These are phyloP conservation scores for Penicillium sp. DNA, from an alignment of 2,329 filamentous ascomycete species.

Conservation along the genomic window DNA sequence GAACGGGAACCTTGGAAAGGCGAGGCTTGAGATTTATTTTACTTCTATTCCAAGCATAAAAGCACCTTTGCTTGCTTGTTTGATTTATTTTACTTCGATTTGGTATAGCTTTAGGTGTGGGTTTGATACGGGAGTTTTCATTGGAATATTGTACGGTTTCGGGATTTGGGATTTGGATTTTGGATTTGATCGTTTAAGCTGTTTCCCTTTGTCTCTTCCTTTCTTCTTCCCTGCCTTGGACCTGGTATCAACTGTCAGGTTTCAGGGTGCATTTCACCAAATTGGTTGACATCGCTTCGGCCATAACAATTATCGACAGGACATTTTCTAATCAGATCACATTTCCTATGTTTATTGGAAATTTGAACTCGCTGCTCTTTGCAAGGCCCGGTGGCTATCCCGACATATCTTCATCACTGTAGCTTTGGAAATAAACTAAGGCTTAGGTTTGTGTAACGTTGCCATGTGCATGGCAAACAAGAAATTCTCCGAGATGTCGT, in stretches of 20 bases:
- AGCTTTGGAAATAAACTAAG: neutral
- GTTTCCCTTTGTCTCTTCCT: neutral
- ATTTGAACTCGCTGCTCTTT: neutral
- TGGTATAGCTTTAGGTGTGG: neutral
- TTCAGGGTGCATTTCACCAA: constrained; percentile 2
- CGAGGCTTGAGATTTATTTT: neutral
- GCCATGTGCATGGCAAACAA: neutral
- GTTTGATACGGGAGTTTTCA: constrained; percentile 9
- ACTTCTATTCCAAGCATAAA: constrained; percentile 1
- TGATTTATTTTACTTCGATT: neutral
- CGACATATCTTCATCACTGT: neutral
- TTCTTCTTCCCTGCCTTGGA: neutral
- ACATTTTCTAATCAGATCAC: neutral
- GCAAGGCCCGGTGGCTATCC: neutral
- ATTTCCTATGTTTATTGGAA: neutral
- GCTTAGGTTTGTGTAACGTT: neutral
- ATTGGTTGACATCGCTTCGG: constrained; percentile 7
- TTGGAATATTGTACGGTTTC: constrained; percentile 2
- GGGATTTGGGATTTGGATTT: neutral
- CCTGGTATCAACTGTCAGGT: neutral
- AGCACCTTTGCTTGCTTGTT: neutral
- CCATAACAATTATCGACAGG: constrained; percentile 16
- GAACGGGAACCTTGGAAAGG: neutral
- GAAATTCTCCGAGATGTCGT: neutral
- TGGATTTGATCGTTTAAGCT: neutral